Base-by-base conservation (phyloP, 345 rosid species). In the Laguncularia racemosa region DNA sequence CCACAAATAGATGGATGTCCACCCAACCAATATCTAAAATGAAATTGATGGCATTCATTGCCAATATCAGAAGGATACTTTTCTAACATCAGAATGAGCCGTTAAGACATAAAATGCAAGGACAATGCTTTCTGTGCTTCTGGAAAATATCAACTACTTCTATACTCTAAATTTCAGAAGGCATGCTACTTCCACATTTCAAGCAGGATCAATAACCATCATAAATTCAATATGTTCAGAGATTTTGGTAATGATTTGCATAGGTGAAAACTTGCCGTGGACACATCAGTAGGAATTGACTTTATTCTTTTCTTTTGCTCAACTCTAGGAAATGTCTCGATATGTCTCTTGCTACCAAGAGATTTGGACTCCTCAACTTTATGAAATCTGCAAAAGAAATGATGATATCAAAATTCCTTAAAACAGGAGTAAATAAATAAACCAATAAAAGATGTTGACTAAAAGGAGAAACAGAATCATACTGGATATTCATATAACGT, bases 401-500 rank as follows among this genome's bases (percentile, higher is more conserved):
- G 50, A 72, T 54, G 44, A 26, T 18, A 15, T 33, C 40, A 33
- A 33, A 33, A 10, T 33, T 26, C 28, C 2, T 7, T 33, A 33
- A 33, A 33, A 33, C 11, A 0, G 40, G 40, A 33, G 11, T 33
- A 33, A 33, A 33, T 33, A 7, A 33, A 33, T 4, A 6, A 33
- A 33, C 11, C 40, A 4, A 33, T 33, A 33, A 33, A 33, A 7
- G 40, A 33, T 33, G 26, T 48, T 15, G 38, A 33, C 21, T 16
- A 15, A 57, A 49, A 58, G 54, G 28, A 14, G 13, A 57, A 20
- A 18, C 4, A 51, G 44, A 67, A 14, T 20, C 60, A 56, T 77
- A 88, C 98, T 86, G 80, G 73, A 92, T 92, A 66, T 83, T 83
- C 90, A 77, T 92, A 18, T 63, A 92, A 23, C 96, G 98, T 17